Percentiles rank a stretch among this genome's conserved stretches.
These are phyloP conservation scores for Penicillium glabrum DNA, from an alignment of 2,329 filamentous ascomycete species.

Conservation along the genomic window DNA sequence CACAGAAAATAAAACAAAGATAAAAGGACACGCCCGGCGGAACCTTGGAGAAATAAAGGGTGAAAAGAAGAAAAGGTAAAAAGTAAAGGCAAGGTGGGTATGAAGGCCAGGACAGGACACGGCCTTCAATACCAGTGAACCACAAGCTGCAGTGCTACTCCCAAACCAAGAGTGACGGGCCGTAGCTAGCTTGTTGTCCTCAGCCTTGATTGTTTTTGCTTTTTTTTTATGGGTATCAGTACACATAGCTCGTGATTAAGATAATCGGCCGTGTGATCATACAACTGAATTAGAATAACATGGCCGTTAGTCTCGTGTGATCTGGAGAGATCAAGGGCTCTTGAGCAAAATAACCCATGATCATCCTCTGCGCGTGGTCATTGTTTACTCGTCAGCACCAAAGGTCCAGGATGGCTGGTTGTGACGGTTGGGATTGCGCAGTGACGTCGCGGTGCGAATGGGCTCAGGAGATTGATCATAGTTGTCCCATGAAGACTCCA, in stretches of 20 bases:
- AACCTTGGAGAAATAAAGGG: neutral
- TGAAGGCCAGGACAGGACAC: neutral
- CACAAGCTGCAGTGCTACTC: neutral
- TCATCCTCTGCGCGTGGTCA: neutral
- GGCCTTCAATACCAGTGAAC: neutral
- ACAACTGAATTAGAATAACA: neutral
- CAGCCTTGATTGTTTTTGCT: neutral
- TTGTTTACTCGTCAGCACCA: conserved; percentile 36
- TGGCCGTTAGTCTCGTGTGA: neutral
- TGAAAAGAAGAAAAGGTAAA: neutral
- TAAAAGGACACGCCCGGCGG: neutral
- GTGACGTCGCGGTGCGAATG: conserved; percentile 24
- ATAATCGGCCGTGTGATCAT: conserved; percentile 7
- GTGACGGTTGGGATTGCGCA: conserved; percentile 25
- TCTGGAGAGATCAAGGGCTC: neutral
- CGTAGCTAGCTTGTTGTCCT: neutral
- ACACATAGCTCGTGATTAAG: conserved; percentile 23
- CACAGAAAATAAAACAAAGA: neutral
- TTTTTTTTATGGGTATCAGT: conserved; percentile 20
- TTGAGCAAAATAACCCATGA: neutral
- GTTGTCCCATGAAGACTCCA: conserved; percentile 60
- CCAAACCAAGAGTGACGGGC: neutral
- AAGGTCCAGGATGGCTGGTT: conserved; percentile 45
- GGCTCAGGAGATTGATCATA: conserved; percentile 40
- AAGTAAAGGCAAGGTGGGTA: neutral